A percentile compares a stretch with the other conserved stretches of the same genome.
phyloP scores from a whole-genome alignment of 2,329 filamentous ascomycete species.

The Dactylellina drechsleri region DNA sequence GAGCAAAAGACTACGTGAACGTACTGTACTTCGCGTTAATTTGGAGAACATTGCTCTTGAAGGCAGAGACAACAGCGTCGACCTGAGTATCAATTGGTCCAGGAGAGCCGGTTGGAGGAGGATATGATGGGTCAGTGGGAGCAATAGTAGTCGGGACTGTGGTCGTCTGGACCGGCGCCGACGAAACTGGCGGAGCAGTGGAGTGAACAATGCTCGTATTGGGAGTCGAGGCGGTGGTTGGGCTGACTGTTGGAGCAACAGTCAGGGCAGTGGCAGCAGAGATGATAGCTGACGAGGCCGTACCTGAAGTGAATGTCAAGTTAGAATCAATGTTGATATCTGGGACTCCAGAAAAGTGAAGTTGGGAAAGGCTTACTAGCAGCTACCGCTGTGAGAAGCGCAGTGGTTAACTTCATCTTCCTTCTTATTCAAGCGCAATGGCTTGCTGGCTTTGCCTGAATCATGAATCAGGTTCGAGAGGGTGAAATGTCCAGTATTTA shows the following conservation, averaged over 20 bases:
- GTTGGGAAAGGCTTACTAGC: constrained; percentile 22
- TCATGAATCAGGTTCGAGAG: constrained; percentile 3
- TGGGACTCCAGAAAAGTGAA: background rate
- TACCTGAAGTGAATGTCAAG: constrained; percentile 9
- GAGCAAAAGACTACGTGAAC: background rate
- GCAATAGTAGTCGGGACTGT: constrained; percentile 10
- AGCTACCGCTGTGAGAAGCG: constrained; percentile 37
- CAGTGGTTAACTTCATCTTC: constrained; percentile 35
- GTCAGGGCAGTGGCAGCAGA: constrained; percentile 17
- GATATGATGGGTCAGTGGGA: constrained; percentile 47
- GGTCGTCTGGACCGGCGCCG: background rate
- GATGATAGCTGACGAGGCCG: constrained; percentile 15
- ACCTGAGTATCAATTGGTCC: constrained; percentile 34
- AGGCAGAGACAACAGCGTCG: constrained; percentile 32
- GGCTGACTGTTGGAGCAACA: background rate
- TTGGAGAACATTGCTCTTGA: constrained; percentile 38
- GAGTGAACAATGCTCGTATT: background rate
- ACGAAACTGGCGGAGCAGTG: background rate
- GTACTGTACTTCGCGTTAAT: constrained; percentile 50
- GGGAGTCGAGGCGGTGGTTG: no score
- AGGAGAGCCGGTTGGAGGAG: constrained; percentile 40
- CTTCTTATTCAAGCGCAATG: constrained; percentile 8
- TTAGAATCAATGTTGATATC: constrained; percentile 2
- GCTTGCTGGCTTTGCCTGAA: constrained; percentile 14
- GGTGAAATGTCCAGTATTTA: constrained; percentile 26